phyloP scores from a whole-genome alignment of 2,329 filamentous ascomycete genomes.

The Kalmusia sp. region DNA sequence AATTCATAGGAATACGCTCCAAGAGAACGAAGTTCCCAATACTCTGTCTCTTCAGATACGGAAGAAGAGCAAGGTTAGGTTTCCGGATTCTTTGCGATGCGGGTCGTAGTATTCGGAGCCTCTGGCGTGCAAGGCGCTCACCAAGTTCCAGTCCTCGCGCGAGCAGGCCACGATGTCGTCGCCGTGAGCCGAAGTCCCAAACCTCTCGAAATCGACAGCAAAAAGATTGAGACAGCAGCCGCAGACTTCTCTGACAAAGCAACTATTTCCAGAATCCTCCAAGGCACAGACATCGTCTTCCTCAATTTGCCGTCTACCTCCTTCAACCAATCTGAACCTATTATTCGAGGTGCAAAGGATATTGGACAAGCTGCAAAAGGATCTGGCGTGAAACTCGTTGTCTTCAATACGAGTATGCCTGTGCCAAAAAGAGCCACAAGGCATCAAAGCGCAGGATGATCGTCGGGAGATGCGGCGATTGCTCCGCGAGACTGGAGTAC shows the following conservation, averaged over 20 bases:
- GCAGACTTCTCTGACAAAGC: slow-evolving; percentile 29
- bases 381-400: slow-evolving; percentile 21
- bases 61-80: no score
- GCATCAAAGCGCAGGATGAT: slow-evolving; percentile 39
- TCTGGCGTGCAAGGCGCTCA: slow-evolving; percentile 38
- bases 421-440: slow-evolving; percentile 27
- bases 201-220: slow-evolving; percentile 19
- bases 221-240: slow-evolving; percentile 23
- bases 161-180: slow-evolving; percentile 33
- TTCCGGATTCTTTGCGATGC: no score
- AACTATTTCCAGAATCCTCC: slow-evolving; percentile 22
- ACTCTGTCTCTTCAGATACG: no score
- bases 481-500: slow-evolving; percentile 37
- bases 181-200: slow-evolving; percentile 34
- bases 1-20: neutral
- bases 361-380: slow-evolving; percentile 29
- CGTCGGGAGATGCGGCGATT: slow-evolving; percentile 37
- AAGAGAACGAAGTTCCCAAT: neutral
- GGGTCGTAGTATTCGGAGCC: slow-evolving; percentile 37
- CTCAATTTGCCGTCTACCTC: slow-evolving; percentile 39
- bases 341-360: slow-evolving; percentile 26
- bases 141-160: slow-evolving; percentile 33
- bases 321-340: slow-evolving; percentile 33
- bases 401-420: slow-evolving; percentile 42
- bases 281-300: slow-evolving; percentile 29